These are phyloP conservation scores for Mitosporidium daphniae DNA, from an alignment of 371 early-diverging fungal genomes.

Conservation along the genomic window DNA sequence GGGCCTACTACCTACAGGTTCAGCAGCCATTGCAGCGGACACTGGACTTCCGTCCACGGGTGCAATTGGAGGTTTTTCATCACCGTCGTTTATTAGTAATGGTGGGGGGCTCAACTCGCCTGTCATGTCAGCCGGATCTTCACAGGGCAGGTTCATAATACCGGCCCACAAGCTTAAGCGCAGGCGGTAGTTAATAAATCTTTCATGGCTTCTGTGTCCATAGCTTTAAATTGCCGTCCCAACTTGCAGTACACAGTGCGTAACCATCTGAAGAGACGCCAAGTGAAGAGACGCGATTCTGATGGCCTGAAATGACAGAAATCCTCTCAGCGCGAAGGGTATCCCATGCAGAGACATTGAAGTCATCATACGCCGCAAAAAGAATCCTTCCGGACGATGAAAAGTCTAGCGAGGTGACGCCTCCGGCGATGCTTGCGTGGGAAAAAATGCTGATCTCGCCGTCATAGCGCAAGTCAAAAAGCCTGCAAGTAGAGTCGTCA, in stretches of 20 bases:
- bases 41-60: too few species aligned
- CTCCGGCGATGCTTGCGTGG: conserved; percentile 63
- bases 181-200: too few species aligned
- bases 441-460: conserved; percentile 67
- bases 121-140: too few species aligned
- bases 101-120: too few species aligned
- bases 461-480: conserved; percentile 78
- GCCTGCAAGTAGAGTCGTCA: conserved; percentile 72
- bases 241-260: conserved; percentile 80
- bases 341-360: conserved; percentile 87
- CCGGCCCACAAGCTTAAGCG: too few species aligned
- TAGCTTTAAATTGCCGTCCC: conserved; percentile 63
- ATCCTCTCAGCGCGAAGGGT: conserved; percentile 65
- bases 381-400: conserved; percentile 59
- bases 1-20: too few species aligned
- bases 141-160: too few species aligned
- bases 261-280: conserved; percentile 74
- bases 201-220: background rate
- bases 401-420: conserved; percentile 75
- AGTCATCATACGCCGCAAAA: conserved; percentile 87
- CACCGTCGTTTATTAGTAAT: too few species aligned
- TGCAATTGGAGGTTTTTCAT: too few species aligned
- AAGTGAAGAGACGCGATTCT: conserved; percentile 71
- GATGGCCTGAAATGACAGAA: conserved; percentile 64
- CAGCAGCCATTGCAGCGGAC: too few species aligned